phyloP scores from a whole-genome alignment of 768 basidiomycete species.

The Thelephora ganbajun region DNA sequence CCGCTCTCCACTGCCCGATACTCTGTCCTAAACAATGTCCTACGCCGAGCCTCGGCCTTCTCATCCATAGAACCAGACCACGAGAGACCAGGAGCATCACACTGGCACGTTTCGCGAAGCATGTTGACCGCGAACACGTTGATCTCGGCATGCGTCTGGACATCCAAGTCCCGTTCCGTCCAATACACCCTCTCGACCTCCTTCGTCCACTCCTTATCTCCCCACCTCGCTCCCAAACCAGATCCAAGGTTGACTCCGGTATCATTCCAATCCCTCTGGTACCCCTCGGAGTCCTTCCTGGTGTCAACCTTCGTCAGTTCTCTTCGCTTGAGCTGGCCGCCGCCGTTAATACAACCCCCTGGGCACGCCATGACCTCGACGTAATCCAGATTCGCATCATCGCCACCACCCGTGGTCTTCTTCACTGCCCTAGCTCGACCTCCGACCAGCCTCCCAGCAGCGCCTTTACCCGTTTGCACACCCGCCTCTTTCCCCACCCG shows the following conservation, averaged over 20 bases:
- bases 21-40: slow-evolving; percentile 53
- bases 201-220: slow-evolving; percentile 69
- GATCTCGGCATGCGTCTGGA: slow-evolving; percentile 8
- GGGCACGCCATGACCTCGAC: slow-evolving; percentile 99
- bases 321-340: slow-evolving; percentile 53
- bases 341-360: slow-evolving; percentile 93
- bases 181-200: slow-evolving; percentile 79
- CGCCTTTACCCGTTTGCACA: slow-evolving; percentile 56
- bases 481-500: slow-evolving; percentile 83
- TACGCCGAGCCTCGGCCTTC: slow-evolving; percentile 27
- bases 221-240: slow-evolving; percentile 52
- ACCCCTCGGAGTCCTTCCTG: slow-evolving; percentile 47
- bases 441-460: slow-evolving; percentile 34
- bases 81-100: slow-evolving; percentile 4
- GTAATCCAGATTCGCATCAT: slow-evolving; percentile 60
- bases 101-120: slow-evolving; percentile 26
- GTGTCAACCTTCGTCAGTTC: slow-evolving; percentile 7
- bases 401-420: slow-evolving; percentile 13
- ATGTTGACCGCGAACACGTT: slow-evolving; percentile 26
- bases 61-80: slow-evolving; percentile 28
- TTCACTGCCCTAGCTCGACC: slow-evolving; percentile 12
- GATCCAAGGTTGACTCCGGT: slow-evolving; percentile 28
- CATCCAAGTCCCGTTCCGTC: slow-evolving; percentile 22
- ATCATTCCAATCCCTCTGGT: slow-evolving; percentile 45
- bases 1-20: slow-evolving; percentile 83